Base-by-base conservation (phyloP, 2,329 filamentous ascomycete species). In the Neonectria punicea region DNA sequence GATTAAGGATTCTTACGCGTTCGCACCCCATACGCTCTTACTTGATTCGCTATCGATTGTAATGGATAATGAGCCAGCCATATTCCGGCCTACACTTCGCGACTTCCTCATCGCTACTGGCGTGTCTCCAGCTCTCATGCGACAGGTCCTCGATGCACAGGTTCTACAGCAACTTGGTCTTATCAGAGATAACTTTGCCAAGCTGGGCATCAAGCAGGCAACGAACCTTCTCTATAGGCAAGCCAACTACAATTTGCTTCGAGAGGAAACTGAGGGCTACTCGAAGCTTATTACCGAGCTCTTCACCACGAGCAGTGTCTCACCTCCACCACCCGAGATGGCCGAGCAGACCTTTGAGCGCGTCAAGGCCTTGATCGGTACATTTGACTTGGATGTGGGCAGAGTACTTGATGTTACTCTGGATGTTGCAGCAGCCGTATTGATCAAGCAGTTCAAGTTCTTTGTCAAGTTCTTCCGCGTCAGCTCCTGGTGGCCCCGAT, bases 261-360 rank as follows among this genome's bases (percentile, higher is more conserved):
- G 96, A 49, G 96, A 99, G 81, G 96, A 99, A 80, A 93, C 93
- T 0, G 96, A 99, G 80, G 96, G 97, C 44, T 99, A 97, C 77
- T 94, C 96, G 0, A 99, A 99, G 79, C 88, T 99, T 51, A 90
- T 97, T 65, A 98, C 95, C 0, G 96, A 99, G 78, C 90, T 98
- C 34, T 99, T 98, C 79, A 95, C 93, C 8, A 97, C 92, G 1
- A 93, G 92, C 73, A 90, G 90, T 71, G 89, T 87, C 66, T 89
- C 91, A 59, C 89, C 90, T 22, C 91, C 91, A n/a, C 89, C 89
- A 2, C 88, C 88, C 58, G 91, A 93, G 67, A 87, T 92, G 39
- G 93, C 95, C 2, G 90, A 92, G 72, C 91, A 94, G 73, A 94
- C 94, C 0, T 98, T 97, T 73, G 93, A 98, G 76, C 90, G 91